These are phyloP conservation scores for Xylaria flabelliformis DNA, from an alignment of 495 filamentous ascomycete species.

Conservation along the genomic window DNA sequence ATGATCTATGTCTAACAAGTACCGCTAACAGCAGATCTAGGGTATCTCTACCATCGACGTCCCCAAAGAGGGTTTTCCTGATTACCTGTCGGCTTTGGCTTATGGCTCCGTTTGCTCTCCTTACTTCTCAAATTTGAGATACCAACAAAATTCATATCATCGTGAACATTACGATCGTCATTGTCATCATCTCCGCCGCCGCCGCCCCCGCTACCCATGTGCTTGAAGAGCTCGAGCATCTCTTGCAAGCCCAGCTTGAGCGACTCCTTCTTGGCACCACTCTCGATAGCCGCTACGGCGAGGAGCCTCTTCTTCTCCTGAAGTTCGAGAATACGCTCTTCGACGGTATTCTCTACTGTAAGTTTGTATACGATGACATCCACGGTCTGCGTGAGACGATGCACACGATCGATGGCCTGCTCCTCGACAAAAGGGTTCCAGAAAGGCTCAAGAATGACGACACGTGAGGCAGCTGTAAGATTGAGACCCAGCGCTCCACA, in stretches of 20 bases:
- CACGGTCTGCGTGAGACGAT: slow-evolving; percentile 91
- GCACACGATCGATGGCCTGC: slow-evolving; percentile 97
- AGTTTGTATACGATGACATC: slow-evolving; percentile 95
- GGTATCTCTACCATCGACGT: slow-evolving; percentile 23
- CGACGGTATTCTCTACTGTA: slow-evolving; percentile 82
- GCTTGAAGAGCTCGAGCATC: slow-evolving; percentile 86
- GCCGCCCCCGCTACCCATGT: slow-evolving; percentile 46
- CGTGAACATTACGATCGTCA: slow-evolving; percentile 8
- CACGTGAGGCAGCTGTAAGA: slow-evolving; percentile 88
- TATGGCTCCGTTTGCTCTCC: slow-evolving; percentile 27
- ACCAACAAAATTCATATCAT: slow-evolving; percentile 11
- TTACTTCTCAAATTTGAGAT: slow-evolving; percentile 19
- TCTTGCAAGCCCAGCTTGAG: slow-evolving; percentile 91
- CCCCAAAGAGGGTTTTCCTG: slow-evolving; percentile 23
- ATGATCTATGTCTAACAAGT: background rate
- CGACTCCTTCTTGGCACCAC: slow-evolving; percentile 63
- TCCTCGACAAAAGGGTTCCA: slow-evolving; percentile 99
- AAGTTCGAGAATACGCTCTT: slow-evolving; percentile 89
- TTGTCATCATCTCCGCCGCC: background rate
- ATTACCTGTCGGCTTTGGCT: slow-evolving; percentile 7
- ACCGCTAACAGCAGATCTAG: background rate
- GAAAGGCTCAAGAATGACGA: slow-evolving; percentile 95
- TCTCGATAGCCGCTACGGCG: slow-evolving; percentile 83
- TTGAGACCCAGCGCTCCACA: slow-evolving; percentile 94
- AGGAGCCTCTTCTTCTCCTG: slow-evolving; percentile 92